Base-by-base conservation (phyloP, 176 grass and related monocot species). In the Bromus sterilis region DNA sequence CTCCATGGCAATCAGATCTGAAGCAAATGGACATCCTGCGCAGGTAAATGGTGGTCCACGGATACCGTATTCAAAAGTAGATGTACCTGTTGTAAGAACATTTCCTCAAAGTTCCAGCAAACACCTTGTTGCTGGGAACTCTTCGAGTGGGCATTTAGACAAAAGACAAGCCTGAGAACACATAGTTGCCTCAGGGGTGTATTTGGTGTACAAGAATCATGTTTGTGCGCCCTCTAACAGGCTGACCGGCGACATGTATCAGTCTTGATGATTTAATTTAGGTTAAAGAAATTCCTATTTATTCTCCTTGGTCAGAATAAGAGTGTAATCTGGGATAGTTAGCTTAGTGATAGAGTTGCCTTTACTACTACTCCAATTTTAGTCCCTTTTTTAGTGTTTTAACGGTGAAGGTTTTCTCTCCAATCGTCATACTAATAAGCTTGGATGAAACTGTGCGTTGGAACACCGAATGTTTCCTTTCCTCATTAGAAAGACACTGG, bases 101-200 rank as follows among this genome's bases (percentile, higher is more conserved):
- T 80, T 82, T 56, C 56, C 69, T 4, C 74, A 87, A 63, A 87
- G 83, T 94, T 89, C 87, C 61, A 89, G 78, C 78, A 93, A 81
- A 82, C 83, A 83, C 58, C 85, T 85, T 53, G 21, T 67, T 72
- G 65, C 83, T 88, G 83, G 60, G 72, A 86, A 78, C 72, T 43
- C 83, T 56, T 67, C 70, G 14, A 56, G 33, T 78, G 88, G 65
- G 43, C 82, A 88, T 87, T 76, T 84, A 41, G 86, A 98, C 35
- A 92, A 87, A 86, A 90, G 86, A 79, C 84, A 87, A 79, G 76
- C 78, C 53, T 78, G 89, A 88, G 69, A 86, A 86, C 66, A 70
- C 71, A 46, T 88, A 87, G 69, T 53, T 78, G 7, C 79, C 25
- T 28, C 18, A 65, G 64, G 78, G 85, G 77, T 84, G 86, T 85